Evolutionary conservation across 768 basidiomycete species (phyloP).

Genomic region (Polyporus arcularius): DNA sequence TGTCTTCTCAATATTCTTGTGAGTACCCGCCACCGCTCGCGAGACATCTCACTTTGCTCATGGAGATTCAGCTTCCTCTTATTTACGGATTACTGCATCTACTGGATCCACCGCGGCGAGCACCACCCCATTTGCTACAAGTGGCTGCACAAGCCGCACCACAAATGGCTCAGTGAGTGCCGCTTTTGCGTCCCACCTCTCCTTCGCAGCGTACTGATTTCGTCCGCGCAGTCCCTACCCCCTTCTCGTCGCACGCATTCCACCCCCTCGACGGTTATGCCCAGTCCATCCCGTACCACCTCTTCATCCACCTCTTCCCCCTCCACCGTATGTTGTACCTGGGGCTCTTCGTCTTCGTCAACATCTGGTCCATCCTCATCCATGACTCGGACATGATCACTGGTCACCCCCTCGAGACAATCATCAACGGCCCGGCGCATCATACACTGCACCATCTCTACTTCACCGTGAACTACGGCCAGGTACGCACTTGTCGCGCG

Average conservation of each 20-base stretch:
- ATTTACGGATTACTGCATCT: conserved; percentile 92
- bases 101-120: conserved; percentile 93
- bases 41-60: background rate
- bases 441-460: conserved; percentile 97
- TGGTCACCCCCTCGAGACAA: conserved; percentile 79
- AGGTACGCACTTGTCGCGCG: conserved; percentile 46
- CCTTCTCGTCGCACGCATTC: conserved; percentile 97
- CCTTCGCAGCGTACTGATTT: background rate
- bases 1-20: conserved; percentile 69
- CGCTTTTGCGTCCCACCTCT: background rate
- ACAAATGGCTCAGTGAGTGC: conserved; percentile 93
- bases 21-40: conserved; percentile 28
- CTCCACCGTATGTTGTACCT: conserved; percentile 85
- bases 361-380: conserved; percentile 94
- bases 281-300: conserved; percentile 94
- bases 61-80: conserved; percentile 58
- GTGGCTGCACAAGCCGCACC: conserved; percentile 93
- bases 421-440: conserved; percentile 98
- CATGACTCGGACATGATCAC: conserved; percentile 99
- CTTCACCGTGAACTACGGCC: conserved; percentile 96
- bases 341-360: conserved; percentile 85
- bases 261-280: conserved; percentile 93
- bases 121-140: conserved; percentile 91
- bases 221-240: conserved; percentile 77
- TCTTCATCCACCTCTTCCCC: conserved; percentile 90